Conservation (phyloP, 2,329 filamentous ascomycete genomes). For the Pseudogymnoascus sp. region DNA sequence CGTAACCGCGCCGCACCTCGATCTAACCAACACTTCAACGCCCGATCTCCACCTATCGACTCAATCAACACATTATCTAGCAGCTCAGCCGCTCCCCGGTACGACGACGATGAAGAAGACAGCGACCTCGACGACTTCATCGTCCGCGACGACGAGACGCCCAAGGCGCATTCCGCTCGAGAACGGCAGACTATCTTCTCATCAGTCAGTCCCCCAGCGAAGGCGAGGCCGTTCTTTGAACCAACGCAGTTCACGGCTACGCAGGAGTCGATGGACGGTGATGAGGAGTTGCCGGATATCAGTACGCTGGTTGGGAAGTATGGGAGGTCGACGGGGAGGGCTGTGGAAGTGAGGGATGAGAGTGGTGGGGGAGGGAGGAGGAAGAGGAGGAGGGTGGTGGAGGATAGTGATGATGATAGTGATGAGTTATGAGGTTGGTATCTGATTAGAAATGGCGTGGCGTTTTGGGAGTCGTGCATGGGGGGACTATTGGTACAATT, state of each 20-base stretch:
- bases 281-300: conserved; percentile 22
- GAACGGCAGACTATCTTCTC: not conserved
- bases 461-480: not conserved
- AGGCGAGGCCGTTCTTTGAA: conserved; percentile 32
- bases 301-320: not conserved
- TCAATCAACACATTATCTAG: conserved; percentile 29
- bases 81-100: conserved; percentile 20
- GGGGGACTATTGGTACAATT: not conserved
- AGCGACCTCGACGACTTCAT: conserved; percentile 50
- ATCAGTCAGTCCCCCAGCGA: not conserved
- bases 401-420: conserved; percentile 3
- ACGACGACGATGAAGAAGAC: conserved; percentile 36
- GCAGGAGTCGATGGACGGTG: conserved; percentile 36
- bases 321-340: not conserved
- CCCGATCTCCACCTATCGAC: conserved; percentile 12
- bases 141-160: conserved; percentile 33
- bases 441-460: not conserved
- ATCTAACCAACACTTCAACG: not conserved
- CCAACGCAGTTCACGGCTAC: conserved; percentile 33
- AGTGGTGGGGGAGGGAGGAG: not conserved
- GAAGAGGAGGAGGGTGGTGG: conserved; percentile 5
- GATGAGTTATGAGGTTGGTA: not conserved
- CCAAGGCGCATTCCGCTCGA: conserved; percentile 4
- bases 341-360: not conserved
- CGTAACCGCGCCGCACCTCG: not conserved